These are phyloP conservation scores for Xylaria digitata DNA, from an alignment of 2,329 filamentous ascomycete genomes.

Conservation along the genomic window DNA sequence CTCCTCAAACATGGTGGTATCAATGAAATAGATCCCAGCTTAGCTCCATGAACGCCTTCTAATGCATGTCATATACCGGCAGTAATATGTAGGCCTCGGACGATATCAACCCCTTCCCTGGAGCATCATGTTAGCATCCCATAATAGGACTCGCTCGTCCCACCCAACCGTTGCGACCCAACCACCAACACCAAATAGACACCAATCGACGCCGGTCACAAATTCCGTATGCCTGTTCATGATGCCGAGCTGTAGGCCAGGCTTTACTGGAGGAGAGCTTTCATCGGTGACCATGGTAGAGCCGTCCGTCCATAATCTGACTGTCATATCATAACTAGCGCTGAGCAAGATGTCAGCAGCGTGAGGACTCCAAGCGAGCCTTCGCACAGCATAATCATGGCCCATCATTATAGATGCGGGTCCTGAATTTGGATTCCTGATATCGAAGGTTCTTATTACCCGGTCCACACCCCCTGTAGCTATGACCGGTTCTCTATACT, in stretches of 20 bases:
- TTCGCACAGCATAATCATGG: constrained; percentile 90
- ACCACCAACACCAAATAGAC: constrained; percentile 91
- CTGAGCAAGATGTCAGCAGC: constrained; percentile 87
- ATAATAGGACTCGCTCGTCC: constrained; percentile 91
- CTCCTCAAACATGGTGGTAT: constrained; percentile 30
- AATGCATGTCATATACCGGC: constrained; percentile 28
- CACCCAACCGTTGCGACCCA: constrained; percentile 96
- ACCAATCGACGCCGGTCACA: constrained; percentile 97
- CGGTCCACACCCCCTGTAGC: constrained; percentile 92
- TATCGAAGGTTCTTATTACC: constrained; percentile 88
- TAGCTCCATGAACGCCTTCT: constrained; percentile 34
- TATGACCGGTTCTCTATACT: constrained; percentile 86
- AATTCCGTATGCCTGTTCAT: constrained; percentile 98
- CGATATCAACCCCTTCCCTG: constrained; percentile 38
- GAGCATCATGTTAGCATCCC: constrained; percentile 75
- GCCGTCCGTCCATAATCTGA: constrained; percentile 89
- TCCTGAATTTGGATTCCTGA: constrained; percentile 78
- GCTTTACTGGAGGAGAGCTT: constrained; percentile 53
- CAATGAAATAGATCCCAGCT: constrained; percentile 27
- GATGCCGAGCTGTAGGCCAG: constrained; percentile 79
- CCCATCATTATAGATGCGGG: constrained; percentile 81
- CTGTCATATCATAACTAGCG: constrained; percentile 98
- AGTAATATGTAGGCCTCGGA: background rate
- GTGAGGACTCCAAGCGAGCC: constrained; percentile 92
- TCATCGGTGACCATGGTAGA: constrained; percentile 55